These are phyloP conservation scores for Hypoxylon fragiforme DNA, from an alignment of 495 filamentous ascomycete species.

Conservation along the genomic window DNA sequence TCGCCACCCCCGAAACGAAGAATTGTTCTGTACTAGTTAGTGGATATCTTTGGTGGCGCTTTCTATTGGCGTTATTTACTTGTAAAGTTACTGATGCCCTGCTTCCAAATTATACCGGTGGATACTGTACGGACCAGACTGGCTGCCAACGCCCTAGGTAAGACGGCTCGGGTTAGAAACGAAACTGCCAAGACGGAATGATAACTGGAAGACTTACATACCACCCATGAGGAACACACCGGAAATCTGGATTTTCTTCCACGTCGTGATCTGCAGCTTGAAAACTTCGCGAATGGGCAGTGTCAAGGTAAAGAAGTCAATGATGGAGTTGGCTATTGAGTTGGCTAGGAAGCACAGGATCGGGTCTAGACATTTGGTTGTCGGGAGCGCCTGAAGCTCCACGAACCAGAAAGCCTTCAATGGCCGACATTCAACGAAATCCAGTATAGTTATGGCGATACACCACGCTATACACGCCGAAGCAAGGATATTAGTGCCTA, in stretches of 20 bases:
- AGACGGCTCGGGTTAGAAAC: neutral
- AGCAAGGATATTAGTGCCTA: neutral
- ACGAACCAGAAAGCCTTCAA: conserved; percentile 7
- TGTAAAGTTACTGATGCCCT: neutral
- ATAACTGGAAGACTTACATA: neutral
- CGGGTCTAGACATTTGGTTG: neutral
- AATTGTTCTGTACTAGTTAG: conserved; percentile 3
- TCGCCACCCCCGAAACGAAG: neutral
- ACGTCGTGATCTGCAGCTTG: conserved; percentile 1
- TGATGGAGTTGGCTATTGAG: conserved; percentile 6
- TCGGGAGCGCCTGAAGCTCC: neutral
- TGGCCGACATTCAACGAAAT: conserved; percentile 7
- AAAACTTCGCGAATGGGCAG: conserved; percentile 4
- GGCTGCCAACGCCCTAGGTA: neutral
- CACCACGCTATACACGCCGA: neutral
- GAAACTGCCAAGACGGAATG: neutral
- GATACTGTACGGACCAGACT: conserved; percentile 4
- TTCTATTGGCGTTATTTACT: conserved; percentile 3
- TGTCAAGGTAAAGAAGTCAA: conserved; percentile 4
- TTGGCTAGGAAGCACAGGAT: conserved; percentile 4
- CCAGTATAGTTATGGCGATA: neutral
- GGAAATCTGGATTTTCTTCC: conserved; percentile 1
- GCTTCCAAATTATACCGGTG: neutral
- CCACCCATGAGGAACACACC: conserved; percentile 2
- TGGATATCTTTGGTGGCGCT: too few species aligned